Evolutionary conservation across 208 protist genomes (phyloP), one percentile per base, ranked within the genome.

Genomic region (Trypanosoma rangeli): DNA sequence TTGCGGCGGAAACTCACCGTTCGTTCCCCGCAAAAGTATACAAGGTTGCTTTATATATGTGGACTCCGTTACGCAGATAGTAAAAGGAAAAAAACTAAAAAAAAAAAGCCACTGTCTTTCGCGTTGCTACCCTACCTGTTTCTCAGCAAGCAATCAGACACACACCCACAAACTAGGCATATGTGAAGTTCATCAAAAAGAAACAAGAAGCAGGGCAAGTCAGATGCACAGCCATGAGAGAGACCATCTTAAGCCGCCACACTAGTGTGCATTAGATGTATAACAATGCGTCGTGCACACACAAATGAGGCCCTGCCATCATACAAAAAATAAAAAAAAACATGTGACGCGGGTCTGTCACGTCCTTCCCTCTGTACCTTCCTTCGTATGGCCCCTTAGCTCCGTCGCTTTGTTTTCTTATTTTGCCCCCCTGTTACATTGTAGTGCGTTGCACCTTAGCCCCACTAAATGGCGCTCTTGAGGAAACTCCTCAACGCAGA

Each of bases 401-500:
- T 16, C 3, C 42, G 13, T 16, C 42, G 2, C 18, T 62, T 62
- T 48, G 9, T 62, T 33, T 26, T 44, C 22, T 44, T 44, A 4
- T 22, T 31, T 44, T 12, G 7, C 15, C 42, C 12, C 8, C 2
- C 15, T 46, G 42, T 18, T 26, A 42, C 29, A 22, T 61, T 61
- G n/a, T 61, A 24, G 5, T 61, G 20, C n/a, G 20, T 15, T 26
- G 13, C 31, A 16, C 33, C 33, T 61, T 12, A 26, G 9, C 4
- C 31, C 10, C 18, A 49, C 5, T 29, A 59, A 55, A 66, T 79
- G 76, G 90, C 60, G 1, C 64, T 67, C 62, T 85, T 82, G 15
- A 95, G 29, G 74, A 88, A 95, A 4, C 57, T 35, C 57, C 82
- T 65, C 48, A 90, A 84, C 29, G 77, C 64, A 3, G 56, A 56